Evolutionary conservation across 163 green algal genomes (phyloP).

Genomic region (Scenedesmus sp.): DNA sequence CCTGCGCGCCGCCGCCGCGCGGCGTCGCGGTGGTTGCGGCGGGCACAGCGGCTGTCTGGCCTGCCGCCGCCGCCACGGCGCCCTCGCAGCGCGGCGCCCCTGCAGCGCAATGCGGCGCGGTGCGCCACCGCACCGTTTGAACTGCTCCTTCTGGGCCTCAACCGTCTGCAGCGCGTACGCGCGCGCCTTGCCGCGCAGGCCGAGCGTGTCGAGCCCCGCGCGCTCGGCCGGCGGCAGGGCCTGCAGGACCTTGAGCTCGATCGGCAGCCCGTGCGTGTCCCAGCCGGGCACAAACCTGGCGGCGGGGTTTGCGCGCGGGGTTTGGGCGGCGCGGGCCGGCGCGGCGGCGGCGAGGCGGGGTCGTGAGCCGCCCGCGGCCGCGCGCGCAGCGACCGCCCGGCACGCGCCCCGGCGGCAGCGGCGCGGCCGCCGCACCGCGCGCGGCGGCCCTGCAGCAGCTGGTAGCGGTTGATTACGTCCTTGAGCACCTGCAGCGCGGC

Average conservation of each 20-base stretch:
- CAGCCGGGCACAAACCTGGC: conserved; percentile 91
- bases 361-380: neutral
- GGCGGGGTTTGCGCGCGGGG: neutral
- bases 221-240: conserved; percentile 71
- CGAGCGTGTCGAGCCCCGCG: conserved; percentile 71
- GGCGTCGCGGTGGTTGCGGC: neutral
- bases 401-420: neutral
- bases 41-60: neutral
- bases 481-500: no score
- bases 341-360: neutral
- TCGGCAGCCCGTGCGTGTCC: conserved; percentile 99
- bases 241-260: conserved; percentile 97
- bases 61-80: no score
- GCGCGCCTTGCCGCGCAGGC: conserved; percentile 85
- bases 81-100: no score
- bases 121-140: conserved; percentile 85
- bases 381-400: neutral
- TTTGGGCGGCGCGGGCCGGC: neutral
- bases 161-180: conserved; percentile 93
- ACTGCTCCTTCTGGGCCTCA: conserved; percentile 88
- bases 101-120: no score
- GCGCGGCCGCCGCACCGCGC: conserved; percentile 41
- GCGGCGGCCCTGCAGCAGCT: conserved; percentile 82
- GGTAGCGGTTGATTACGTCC: conserved; percentile 87
- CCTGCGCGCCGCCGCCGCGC: conserved; percentile 41